Conservation (phyloP, 108 stramenopile genomes). For the Pseudonitzschia multiseries region DNA sequence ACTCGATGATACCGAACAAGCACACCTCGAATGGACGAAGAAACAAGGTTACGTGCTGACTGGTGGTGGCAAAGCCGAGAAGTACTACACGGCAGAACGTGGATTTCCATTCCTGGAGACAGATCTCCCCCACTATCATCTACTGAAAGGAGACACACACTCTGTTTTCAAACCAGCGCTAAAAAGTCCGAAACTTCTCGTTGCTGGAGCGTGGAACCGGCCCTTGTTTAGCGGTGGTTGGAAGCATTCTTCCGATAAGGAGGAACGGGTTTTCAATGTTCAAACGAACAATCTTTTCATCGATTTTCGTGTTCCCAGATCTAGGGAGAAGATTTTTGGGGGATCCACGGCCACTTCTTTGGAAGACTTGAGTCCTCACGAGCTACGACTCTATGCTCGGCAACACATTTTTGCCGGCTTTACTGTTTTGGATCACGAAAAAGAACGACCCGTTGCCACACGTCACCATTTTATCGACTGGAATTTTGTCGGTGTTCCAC, state of each 20-base stretch:
- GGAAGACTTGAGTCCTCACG: conserved; percentile 43
- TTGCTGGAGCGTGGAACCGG: conserved; percentile 83
- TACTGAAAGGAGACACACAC: conserved; percentile 56
- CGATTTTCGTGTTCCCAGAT: conserved; percentile 81
- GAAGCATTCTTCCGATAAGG: conserved; percentile 75
- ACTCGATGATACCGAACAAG: not conserved
- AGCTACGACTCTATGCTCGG: conserved; percentile 76
- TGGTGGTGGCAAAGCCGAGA: conserved; percentile 56
- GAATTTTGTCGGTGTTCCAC: conserved; percentile 75
- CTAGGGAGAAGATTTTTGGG: conserved; percentile 36
- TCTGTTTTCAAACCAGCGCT: conserved; percentile 25
- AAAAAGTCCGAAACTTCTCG: conserved; percentile 14
- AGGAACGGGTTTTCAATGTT: conserved; percentile 78
- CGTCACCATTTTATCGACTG: conserved; percentile 91
- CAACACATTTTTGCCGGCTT: conserved; percentile 90
- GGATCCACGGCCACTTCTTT: conserved; percentile 27
- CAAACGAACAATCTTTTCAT: conserved; percentile 85
- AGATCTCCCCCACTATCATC: conserved; percentile 84
- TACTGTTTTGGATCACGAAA: conserved; percentile 34
- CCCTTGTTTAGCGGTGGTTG: conserved; percentile 84
- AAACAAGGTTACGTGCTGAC: conserved; percentile 81
- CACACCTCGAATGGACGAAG: conserved; percentile 66
- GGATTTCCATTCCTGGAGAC: conserved; percentile 65
- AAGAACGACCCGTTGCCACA: conserved; percentile 48
- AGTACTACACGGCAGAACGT: conserved; percentile 55